Percentiles rank a stretch among this genome's conserved stretches.
Conservation (phyloP, 371 early-diverging fungal genomes). For the Mortierella sp. region DNA sequence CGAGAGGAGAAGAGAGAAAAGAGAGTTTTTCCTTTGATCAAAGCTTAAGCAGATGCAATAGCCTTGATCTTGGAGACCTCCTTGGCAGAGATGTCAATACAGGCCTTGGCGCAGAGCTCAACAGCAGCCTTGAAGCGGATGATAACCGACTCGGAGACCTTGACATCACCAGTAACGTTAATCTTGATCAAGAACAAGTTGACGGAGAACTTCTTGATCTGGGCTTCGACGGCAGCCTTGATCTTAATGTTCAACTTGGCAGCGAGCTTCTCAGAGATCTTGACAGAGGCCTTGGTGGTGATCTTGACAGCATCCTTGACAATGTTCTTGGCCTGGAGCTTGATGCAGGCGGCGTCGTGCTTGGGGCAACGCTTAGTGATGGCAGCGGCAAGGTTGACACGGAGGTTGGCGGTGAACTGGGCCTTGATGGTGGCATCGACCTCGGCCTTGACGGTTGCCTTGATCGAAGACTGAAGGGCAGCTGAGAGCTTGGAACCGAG, state of each 20-base stretch:
- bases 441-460: slow-evolving; percentile 54
- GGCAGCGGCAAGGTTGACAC: slow-evolving; percentile 38
- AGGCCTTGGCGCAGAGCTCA: slow-evolving; percentile 38
- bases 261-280: slow-evolving; percentile 35
- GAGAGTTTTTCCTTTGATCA: neutral
- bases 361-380: slow-evolving; percentile 55
- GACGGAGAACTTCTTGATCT: slow-evolving; percentile 54
- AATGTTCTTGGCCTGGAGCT: slow-evolving; percentile 46
- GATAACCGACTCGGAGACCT: slow-evolving; percentile 32
- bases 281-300: slow-evolving; percentile 47
- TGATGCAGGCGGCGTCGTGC: slow-evolving; percentile 48
- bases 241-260: slow-evolving; percentile 43
- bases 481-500: slow-evolving; percentile 36
- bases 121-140: slow-evolving; percentile 45
- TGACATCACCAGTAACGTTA: slow-evolving; percentile 42
- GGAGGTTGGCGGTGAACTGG: slow-evolving; percentile 44
- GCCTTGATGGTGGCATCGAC: slow-evolving; percentile 50
- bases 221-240: slow-evolving; percentile 46
- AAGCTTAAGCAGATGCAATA: slow-evolving; percentile 37
- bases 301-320: slow-evolving; percentile 44
- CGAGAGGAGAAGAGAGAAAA: neutral
- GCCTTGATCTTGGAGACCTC: slow-evolving; percentile 43
- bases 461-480: slow-evolving; percentile 42
- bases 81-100: slow-evolving; percentile 39
- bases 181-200: slow-evolving; percentile 46